Percentiles rank a stretch among this genome's conserved stretches.
Conservation (phyloP, 148 eudicot species). For the Chenopodium album region DNA sequence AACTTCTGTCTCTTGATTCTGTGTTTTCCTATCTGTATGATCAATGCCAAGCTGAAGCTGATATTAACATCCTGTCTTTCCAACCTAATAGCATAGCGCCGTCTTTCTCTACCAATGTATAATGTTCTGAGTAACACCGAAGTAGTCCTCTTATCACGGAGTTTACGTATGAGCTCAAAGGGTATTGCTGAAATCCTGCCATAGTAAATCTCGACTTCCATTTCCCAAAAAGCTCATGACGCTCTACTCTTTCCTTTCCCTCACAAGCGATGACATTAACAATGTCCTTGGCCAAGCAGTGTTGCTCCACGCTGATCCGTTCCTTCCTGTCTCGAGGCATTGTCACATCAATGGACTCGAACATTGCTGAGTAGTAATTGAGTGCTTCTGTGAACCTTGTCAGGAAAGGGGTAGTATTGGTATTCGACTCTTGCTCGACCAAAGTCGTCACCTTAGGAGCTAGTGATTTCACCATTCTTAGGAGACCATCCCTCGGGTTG, state of each 20-base stretch:
- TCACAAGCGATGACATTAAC: constrained; percentile 89
- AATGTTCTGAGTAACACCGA: constrained; percentile 66
- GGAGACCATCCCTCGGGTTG: constrained; percentile 75
- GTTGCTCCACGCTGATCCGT: constrained; percentile 74
- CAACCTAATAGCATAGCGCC: constrained; percentile 88
- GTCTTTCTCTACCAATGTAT: constrained; percentile 73
- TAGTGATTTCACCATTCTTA: constrained; percentile 72
- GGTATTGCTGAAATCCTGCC: constrained; percentile 78
- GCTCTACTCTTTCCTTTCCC: constrained; percentile 80
- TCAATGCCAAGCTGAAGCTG: constrained; percentile 92
- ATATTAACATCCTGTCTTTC: constrained; percentile 76
- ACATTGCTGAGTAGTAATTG: constrained; percentile 81
- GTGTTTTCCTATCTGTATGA: neutral
- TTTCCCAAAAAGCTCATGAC: constrained; percentile 87
- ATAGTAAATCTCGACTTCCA: constrained; percentile 88
- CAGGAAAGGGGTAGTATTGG: constrained; percentile 78
- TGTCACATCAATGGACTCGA: constrained; percentile 81
- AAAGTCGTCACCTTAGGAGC: constrained; percentile 74
- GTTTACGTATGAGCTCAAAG: constrained; percentile 74
- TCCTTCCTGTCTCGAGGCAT: constrained; percentile 63
- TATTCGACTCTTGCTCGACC: constrained; percentile 93
- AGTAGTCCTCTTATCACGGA: constrained; percentile 65
- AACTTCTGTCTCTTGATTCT: neutral
- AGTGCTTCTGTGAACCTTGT: constrained; percentile 68
- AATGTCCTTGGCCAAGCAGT: constrained; percentile 82